These are phyloP conservation scores for Aegilops speltoides DNA, from an alignment of 176 grass and related monocot species.

Conservation along the genomic window DNA sequence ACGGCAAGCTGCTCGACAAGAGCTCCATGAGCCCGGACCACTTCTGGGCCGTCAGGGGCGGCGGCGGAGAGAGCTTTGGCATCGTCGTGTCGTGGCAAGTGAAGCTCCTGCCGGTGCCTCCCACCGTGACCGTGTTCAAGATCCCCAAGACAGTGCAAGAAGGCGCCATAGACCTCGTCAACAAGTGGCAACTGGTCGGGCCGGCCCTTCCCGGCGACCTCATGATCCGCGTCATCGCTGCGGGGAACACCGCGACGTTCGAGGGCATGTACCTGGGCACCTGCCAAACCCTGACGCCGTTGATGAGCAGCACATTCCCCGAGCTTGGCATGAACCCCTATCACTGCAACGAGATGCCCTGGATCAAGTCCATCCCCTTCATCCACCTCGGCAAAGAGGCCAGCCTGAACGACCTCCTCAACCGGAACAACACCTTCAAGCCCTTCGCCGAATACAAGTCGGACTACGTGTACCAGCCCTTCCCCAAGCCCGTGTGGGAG, in stretches of 20 bases:
- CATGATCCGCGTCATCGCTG: slow-evolving; percentile 19
- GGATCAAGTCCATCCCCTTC: slow-evolving; percentile 34
- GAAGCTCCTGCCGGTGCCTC: slow-evolving; percentile 19
- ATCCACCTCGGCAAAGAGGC: not conserved
- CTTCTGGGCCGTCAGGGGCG: slow-evolving; percentile 50
- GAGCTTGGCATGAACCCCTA: slow-evolving; percentile 4
- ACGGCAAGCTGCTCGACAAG: slow-evolving; percentile 36
- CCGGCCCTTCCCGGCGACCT: slow-evolving; percentile 27
- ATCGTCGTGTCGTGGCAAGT: slow-evolving; percentile 42
- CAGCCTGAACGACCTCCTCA: not conserved
- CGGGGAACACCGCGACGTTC: not conserved
- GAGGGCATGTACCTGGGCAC: slow-evolving; percentile 32
- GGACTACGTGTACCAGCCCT: slow-evolving; percentile 24
- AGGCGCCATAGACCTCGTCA: slow-evolving; percentile 33
- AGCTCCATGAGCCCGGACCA: slow-evolving; percentile 33
- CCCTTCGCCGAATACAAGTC: slow-evolving; percentile 38
- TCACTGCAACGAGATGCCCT: slow-evolving; percentile 45
- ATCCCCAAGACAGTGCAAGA: not conserved
- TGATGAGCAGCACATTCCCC: slow-evolving; percentile 13
- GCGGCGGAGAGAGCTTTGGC: slow-evolving; percentile 47
- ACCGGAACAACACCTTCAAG: not conserved
- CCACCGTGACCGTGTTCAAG: slow-evolving; percentile 31
- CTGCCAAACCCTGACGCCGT: not conserved
- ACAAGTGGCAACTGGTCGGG: slow-evolving; percentile 50
- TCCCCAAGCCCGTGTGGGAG: slow-evolving; percentile 21